Evolutionary conservation across 306 rosid species (phyloP).

Genomic region (Lathyrus tuberosus): DNA sequence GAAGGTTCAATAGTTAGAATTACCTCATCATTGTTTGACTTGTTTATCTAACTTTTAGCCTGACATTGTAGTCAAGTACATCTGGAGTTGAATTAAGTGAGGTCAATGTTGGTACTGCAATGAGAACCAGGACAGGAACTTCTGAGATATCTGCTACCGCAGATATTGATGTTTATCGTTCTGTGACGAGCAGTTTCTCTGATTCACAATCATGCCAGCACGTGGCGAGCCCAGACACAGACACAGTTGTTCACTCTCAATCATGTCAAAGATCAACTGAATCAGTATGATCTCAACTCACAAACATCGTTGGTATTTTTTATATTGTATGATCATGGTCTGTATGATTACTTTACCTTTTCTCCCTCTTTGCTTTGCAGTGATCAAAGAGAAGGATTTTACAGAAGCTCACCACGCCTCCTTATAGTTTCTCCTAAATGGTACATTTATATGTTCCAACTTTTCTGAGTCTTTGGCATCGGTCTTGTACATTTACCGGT

Average conservation of each 20-base stretch:
- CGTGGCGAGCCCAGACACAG: conserved; percentile 3
- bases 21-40: not conserved
- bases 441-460: conserved; percentile 43
- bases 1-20: not conserved
- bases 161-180: conserved; percentile 17
- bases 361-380: conserved; percentile 27
- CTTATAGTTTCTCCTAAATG: conserved; percentile 45
- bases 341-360: not conserved
- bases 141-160: conserved; percentile 17
- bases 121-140: conserved; percentile 4
- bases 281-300: conserved; percentile 24
- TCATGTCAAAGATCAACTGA: conserved; percentile 16
- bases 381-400: conserved; percentile 35
- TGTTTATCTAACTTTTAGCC: conserved; percentile 8
- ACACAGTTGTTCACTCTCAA: conserved; percentile 9
- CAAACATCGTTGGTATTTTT: conserved; percentile 6
- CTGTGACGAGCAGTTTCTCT: conserved; percentile 28
- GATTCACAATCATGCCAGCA: conserved; percentile 31
- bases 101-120: conserved; percentile 1
- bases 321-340: not conserved
- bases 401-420: conserved; percentile 39
- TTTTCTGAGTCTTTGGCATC: conserved; percentile 12
- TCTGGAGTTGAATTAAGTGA: conserved; percentile 31
- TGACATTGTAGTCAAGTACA: conserved; percentile 32
- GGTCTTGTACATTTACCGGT: conserved; percentile 19